These are phyloP conservation scores for Serendipita sp. DNA, from an alignment of 768 basidiomycete species.

Conservation along the genomic window DNA sequence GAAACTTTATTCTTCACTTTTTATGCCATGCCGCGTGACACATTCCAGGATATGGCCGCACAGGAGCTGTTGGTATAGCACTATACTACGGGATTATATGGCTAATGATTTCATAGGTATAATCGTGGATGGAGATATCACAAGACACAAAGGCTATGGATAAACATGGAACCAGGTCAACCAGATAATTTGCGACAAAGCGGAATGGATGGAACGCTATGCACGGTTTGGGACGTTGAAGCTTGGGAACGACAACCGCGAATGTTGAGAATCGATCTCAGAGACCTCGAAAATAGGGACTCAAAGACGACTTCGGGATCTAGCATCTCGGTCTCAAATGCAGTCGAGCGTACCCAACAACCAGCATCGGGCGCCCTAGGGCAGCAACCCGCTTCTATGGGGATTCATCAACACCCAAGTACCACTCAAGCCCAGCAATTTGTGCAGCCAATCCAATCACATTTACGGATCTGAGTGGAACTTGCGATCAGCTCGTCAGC, in stretches of 20 bases:
- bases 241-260: slow-evolving; percentile 4
- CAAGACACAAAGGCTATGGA: slow-evolving; percentile 4
- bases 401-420: neutral
- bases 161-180: neutral
- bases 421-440: neutral
- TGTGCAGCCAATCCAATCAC: neutral
- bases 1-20: slow-evolving; percentile 98
- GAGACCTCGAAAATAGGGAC: neutral
- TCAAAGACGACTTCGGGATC: neutral
- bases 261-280: neutral
- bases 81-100: neutral
- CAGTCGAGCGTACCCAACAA: neutral
- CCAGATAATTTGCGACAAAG: neutral
- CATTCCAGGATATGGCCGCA: slow-evolving; percentile 84
- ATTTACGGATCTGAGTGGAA: neutral
- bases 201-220: neutral
- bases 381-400: neutral
- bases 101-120: neutral
- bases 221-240: neutral
- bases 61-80: slow-evolving; percentile 67
- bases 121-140: slow-evolving; percentile 5
- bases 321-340: neutral
- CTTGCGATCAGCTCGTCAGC: neutral
- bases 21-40: slow-evolving; percentile 84
- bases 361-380: neutral